Conservation (phyloP, 345 rosid species). For the Arabidopsis suecica region DNA sequence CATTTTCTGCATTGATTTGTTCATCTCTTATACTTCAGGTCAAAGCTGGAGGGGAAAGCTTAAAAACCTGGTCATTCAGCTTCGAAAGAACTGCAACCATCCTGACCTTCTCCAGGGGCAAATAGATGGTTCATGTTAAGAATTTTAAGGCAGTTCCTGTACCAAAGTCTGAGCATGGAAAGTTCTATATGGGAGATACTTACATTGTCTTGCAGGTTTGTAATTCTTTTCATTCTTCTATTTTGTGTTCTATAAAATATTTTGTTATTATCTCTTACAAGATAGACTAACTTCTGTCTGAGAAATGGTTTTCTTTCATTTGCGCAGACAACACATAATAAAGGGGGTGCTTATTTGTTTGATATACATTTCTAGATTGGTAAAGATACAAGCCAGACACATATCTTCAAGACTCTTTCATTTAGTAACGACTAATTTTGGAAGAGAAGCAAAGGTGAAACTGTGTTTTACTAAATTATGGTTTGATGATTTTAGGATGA, state of each 20-base stretch:
- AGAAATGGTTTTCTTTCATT: conserved; percentile 16
- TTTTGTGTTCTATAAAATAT: neutral
- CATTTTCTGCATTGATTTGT: conserved; percentile 17
- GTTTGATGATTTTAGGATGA: conserved; percentile 67
- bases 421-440: neutral
- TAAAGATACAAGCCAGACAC: conserved; percentile 92
- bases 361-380: conserved; percentile 99
- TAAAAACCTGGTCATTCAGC: conserved; percentile 78
- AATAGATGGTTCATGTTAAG: conserved; percentile 81
- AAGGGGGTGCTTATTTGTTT: conserved; percentile 82
- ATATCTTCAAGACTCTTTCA: conserved; percentile 13
- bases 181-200: conserved; percentile 93
- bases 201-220: conserved; percentile 93
- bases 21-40: conserved; percentile 46
- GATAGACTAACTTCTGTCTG: neutral
- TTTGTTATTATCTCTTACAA: neutral
- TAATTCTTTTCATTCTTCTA: neutral
- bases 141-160: conserved; percentile 84
- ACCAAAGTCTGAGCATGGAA: conserved; percentile 90
- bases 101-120: conserved; percentile 86
- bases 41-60: conserved; percentile 70
- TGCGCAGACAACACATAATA: conserved; percentile 77
- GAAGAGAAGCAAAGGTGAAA: conserved; percentile 18
- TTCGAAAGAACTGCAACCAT: conserved; percentile 96
- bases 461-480: conserved; percentile 13